Percentiles rank a stretch among this genome's conserved stretches.
Evolutionary conservation across 495 filamentous ascomycete species (phyloP).

Genomic region (Hypoxylon perforatum): DNA sequence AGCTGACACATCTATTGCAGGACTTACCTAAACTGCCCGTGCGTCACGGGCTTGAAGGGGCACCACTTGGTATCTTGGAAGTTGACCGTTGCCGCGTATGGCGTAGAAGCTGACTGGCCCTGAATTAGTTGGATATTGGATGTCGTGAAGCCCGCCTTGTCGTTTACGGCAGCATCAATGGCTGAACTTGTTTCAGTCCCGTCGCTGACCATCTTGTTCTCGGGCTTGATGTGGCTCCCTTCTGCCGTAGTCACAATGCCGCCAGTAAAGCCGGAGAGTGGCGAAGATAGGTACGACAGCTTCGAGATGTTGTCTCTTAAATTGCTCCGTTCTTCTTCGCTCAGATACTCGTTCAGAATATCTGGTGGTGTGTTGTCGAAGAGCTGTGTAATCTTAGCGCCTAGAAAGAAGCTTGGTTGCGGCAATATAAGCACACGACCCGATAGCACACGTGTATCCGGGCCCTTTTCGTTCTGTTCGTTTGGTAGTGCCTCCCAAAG

Average conservation of each 20-base stretch:
- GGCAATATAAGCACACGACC: conserved; percentile 59
- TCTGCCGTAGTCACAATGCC: conserved; percentile 54
- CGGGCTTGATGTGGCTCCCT: conserved; percentile 61
- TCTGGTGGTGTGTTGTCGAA: conserved; percentile 42
- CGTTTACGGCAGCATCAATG: conserved; percentile 2
- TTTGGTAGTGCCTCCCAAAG: conserved; percentile 14
- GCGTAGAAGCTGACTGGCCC: conserved; percentile 36
- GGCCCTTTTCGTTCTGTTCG: conserved; percentile 9
- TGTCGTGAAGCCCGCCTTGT: neutral
- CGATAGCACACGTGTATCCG: conserved; percentile 45
- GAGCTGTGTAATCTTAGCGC: conserved; percentile 47
- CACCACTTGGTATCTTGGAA: conserved; percentile 44
- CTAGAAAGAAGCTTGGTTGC: conserved; percentile 55
- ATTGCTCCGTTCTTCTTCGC: conserved; percentile 7
- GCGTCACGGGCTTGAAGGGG: conserved; percentile 55
- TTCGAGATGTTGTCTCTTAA: conserved; percentile 12
- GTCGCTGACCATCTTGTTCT: conserved; percentile 1
- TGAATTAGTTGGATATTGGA: conserved; percentile 9
- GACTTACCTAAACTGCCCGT: conserved; percentile 54
- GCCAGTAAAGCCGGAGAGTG: conserved; percentile 55
- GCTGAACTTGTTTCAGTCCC: neutral
- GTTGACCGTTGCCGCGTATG: conserved; percentile 24
- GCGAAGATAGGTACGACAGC: conserved; percentile 52
- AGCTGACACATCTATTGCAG: neutral
- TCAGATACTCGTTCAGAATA: conserved; percentile 28